Conservation (phyloP, 306 rosid genomes). For the Phaseolus lunatus region DNA sequence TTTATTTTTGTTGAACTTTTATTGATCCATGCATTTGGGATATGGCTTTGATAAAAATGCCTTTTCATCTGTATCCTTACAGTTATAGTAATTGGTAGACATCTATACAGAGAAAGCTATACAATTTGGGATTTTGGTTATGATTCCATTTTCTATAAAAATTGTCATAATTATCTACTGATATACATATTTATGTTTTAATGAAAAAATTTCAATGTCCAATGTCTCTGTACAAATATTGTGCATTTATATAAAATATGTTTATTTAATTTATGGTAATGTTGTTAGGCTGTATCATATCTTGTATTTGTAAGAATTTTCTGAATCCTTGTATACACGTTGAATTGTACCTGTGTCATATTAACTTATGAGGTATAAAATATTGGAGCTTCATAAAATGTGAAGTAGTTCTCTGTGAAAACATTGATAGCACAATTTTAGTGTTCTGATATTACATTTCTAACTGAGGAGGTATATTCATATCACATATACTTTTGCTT, state of each 20-base stretch:
- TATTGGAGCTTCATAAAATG: background rate
- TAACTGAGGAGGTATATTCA: background rate
- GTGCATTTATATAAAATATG: background rate
- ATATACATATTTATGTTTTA: background rate
- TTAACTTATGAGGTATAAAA: background rate
- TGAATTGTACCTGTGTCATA: background rate
- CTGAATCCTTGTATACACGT: background rate
- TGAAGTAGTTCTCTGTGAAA: too few species aligned
- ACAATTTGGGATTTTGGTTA: background rate
- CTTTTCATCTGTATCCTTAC: background rate
- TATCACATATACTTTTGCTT: background rate
- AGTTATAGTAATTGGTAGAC: background rate
- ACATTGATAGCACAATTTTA: slow-evolving; percentile 29
- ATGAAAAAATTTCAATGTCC: background rate
- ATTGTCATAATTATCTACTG: background rate
- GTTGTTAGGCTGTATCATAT: background rate
- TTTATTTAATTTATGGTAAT: background rate
- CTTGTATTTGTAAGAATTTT: background rate
- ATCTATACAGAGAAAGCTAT: background rate
- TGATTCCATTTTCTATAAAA: background rate
- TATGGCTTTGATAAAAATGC: background rate
- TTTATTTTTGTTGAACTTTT: background rate
- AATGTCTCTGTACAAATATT: background rate
- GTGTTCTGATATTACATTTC: background rate
- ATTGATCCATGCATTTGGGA: background rate